Percentiles rank a stretch among this genome's conserved stretches.
These are phyloP conservation scores for Symbiodinium natans DNA, from an alignment of 73 alveolate genomes.

Conservation along the genomic window DNA sequence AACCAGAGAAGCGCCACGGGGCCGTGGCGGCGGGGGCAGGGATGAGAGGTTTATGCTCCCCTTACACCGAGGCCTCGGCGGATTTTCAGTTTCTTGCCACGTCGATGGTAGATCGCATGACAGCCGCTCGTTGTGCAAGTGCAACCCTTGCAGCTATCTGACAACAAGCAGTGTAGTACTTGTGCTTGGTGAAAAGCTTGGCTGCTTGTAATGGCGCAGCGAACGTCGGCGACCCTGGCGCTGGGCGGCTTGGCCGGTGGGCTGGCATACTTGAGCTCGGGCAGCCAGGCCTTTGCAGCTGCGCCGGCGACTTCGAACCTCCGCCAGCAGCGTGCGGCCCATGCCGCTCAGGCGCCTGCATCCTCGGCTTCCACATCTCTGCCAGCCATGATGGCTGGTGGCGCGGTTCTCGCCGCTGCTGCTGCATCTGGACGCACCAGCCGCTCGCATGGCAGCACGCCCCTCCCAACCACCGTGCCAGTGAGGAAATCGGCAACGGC, in stretches of 20 bases:
- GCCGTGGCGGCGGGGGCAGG: too few species aligned
- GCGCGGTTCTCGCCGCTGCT: background rate
- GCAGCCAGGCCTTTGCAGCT: background rate
- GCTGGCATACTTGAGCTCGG: background rate
- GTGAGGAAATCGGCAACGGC: background rate
- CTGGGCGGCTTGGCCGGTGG: slow-evolving; percentile 6
- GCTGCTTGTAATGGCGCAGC: background rate
- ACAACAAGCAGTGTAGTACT: too few species aligned
- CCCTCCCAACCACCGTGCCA: too few species aligned
- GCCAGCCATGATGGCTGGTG: background rate
- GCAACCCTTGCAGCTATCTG: too few species aligned
- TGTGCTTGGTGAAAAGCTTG: too few species aligned
- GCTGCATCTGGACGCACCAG: background rate
- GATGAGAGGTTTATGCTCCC: too few species aligned
- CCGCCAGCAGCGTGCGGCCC: background rate
- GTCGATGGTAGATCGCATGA: too few species aligned
- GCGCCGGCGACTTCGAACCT: background rate
- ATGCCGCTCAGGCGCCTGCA: background rate
- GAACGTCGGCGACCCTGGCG: background rate
- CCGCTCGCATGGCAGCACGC: background rate
- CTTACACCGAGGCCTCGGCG: too few species aligned
- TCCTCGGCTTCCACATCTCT: background rate
- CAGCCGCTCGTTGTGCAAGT: too few species aligned
- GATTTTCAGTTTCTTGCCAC: too few species aligned
- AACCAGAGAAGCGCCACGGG: too few species aligned